A percentile compares a stretch with the other conserved stretches of the same genome.
phyloP scores from a whole-genome alignment of 495 filamentous ascomycete species.

The Penicillium fimorum region DNA sequence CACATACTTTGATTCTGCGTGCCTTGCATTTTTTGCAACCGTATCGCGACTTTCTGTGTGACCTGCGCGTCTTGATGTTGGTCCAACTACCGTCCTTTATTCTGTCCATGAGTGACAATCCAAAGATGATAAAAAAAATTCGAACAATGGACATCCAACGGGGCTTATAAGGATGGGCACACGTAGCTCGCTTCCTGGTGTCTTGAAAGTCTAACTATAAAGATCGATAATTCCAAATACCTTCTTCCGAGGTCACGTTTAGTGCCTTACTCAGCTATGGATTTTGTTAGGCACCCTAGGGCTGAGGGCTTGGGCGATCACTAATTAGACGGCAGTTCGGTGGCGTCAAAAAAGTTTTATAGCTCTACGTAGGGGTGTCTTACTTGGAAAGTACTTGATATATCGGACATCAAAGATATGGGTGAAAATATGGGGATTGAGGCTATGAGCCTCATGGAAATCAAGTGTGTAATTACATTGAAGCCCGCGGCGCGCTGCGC shows the following conservation, averaged over 20 bases:
- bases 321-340: too few relatives aligned
- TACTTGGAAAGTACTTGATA: too few relatives aligned
- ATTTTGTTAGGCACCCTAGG: too few relatives aligned
- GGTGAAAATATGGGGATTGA: not conserved
- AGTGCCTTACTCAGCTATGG: not conserved
- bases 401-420: too few relatives aligned
- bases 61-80: not conserved
- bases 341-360: too few relatives aligned
- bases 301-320: too few relatives aligned
- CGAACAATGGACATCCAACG: not conserved
- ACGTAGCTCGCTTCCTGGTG: not conserved
- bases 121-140: not conserved
- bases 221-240: not conserved
- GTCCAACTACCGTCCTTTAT: not conserved
- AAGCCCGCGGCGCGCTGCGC: not conserved
- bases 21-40: constrained; percentile 5
- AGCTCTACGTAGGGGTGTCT: too few relatives aligned
- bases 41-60: constrained; percentile 1
- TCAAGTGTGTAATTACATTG: not conserved
- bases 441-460: not conserved
- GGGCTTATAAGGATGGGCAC: not conserved
- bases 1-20: constrained; percentile 4
- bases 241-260: too few relatives aligned
- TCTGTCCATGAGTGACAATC: not conserved
- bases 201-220: not conserved